Base-by-base conservation (phyloP, 371 early-diverging fungal species). In the Mucor indicus region DNA sequence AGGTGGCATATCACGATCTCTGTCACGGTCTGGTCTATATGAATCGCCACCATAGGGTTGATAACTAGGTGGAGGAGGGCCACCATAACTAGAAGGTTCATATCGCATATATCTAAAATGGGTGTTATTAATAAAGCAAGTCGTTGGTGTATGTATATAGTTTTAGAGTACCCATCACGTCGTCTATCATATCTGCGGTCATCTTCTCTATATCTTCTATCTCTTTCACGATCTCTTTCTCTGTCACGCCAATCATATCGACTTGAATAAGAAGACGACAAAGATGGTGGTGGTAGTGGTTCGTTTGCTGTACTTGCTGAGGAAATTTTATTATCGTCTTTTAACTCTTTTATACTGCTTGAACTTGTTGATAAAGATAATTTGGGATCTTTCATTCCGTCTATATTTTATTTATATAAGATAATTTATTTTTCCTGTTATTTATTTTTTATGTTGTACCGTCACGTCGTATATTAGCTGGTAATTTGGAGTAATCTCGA, bases 181-280 rank as follows among this genome's bases (percentile, higher is more conserved):
- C 72, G 46, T 43, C 68, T 52, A 41, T 75, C 75, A 33, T 69
- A 64, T 20, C 75, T 67, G 19, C 74, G 63, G 19, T 74, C 74
- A 25, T 75, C 75, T n/a, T 71, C 72, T 29, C 69, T 46, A 36
- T 62, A 71, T 33, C 72, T 49, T 38, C 70, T 41, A 1, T 71
- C 61, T 42, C 76, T 48, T n/a, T 73, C 74, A 13, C 77, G 56
- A 0, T 73, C 74, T 45, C 78, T 44, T 2, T 78, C 69, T 38
- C 74, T 53, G 15, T 65, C 67, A 38, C 67, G 72, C 67, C 72
- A 71, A 38, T 75, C 75, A 29, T 74, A 67, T n/a, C 72, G 55
- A n/a, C 48, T 35, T 25, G 65, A 48, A 43, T 33, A 33, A 17
- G 35, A 22, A 36, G 29, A 27, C 6, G 44, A 32, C 1, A 20